These are phyloP conservation scores for Parietichytrium sp. DNA, from an alignment of 108 stramenopile genomes.

Conservation along the genomic window DNA sequence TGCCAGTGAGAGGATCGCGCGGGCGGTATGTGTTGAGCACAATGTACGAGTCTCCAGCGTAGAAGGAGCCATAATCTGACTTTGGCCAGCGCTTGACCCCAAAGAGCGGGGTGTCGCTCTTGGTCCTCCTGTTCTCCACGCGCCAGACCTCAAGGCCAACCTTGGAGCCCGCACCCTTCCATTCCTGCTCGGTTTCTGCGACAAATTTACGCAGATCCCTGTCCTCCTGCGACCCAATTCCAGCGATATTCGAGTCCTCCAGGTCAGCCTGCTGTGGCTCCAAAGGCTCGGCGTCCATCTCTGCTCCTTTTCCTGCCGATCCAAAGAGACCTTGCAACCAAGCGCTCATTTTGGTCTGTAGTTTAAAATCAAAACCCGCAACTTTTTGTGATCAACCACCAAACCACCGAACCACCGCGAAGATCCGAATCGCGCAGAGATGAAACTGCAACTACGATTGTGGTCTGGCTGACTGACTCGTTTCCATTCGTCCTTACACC, in stretches of 20 bases:
- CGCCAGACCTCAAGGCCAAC: constrained; percentile 75
- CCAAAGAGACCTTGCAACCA: no score
- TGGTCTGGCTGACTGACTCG: no score
- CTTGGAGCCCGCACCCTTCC: background rate
- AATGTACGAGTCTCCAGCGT: constrained; percentile 84
- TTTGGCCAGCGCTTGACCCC: constrained; percentile 56
- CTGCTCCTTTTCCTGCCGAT: no score
- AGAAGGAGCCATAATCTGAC: constrained; percentile 72
- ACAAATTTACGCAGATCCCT: background rate
- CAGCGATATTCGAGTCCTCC: constrained; percentile 20
- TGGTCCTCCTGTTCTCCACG: constrained; percentile 66
- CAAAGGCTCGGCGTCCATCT: no score
- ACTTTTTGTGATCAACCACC: no score
- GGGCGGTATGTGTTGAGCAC: constrained; percentile 64
- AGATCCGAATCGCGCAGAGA: no score
- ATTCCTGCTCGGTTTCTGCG: constrained; percentile 11
- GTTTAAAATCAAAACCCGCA: no score
- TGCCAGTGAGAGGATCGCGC: background rate
- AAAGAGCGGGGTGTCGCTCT: constrained; percentile 56
- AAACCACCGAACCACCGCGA: no score
- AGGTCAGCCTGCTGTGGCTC: background rate
- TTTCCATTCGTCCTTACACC: no score
- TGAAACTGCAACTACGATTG: no score
- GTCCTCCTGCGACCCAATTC: background rate
- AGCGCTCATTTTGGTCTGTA: no score